Base-by-base conservation (phyloP, 2,329 filamentous ascomycete genomes). In the Phaeosphaeria sp. region DNA sequence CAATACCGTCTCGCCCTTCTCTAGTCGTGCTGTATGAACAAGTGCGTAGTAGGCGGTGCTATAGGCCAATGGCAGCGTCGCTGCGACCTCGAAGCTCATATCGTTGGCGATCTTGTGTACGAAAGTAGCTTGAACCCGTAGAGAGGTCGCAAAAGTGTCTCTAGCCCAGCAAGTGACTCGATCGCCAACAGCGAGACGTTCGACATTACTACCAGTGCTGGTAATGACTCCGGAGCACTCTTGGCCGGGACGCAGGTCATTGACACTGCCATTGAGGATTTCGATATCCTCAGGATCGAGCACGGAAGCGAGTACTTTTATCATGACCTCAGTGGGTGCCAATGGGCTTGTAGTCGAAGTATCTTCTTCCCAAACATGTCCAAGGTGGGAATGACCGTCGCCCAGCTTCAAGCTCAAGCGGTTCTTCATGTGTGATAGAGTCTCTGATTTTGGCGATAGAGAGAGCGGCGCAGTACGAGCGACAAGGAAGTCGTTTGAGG, bases 201-300 rank as follows among this genome's bases (percentile, higher is more conserved):
- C 53, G 17, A 72, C 65, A 5, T 4, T 8, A 8, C 56, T 13
- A 60, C 59, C 59, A 36, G 46, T 24, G 4, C 51, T 39, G 1
- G 17, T 57, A 7, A 70, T 44, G 11, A 66, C 30, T 22, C 67
- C 67, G n/a, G 63, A 60, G 48, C 66, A 69, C 24, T 68, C 67
- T 40, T 60, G 17, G 17, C 64, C 65, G 18, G 57, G 6, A 18
- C 36, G 42, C 9, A 33, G 17, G 21, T 42, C 33, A 13, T 42
- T 27, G 17, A 76, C 25, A 39, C 78, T 73, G 6, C 76, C 77
- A 24, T 59, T 58, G 3, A 66, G 44, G 5, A 53, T 47, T 36
- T 60, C 48, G 17, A 66, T 24, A 51, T 67, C 64, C 15, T 24
- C 27, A 6, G 27, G 9, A 24, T 22, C 46, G 48, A 27, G 57